A percentile compares a stretch with the other conserved stretches of the same genome.
These are phyloP conservation scores for Ajuga reptans DNA, from an alignment of 305 asterid genomes.

Conservation along the genomic window DNA sequence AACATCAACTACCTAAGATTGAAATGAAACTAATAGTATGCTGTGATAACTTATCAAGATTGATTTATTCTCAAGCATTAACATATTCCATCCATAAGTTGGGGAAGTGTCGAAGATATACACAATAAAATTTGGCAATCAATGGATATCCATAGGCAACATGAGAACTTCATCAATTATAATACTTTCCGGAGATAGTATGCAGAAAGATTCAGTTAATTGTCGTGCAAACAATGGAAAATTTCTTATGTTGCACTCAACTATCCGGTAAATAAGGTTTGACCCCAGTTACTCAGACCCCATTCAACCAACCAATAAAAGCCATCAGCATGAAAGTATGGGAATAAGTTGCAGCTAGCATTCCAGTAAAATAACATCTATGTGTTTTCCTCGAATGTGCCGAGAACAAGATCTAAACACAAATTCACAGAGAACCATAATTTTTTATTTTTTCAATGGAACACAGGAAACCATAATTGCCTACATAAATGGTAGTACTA, in stretches of 20 bases:
- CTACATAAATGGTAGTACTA: background rate
- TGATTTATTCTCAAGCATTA: background rate
- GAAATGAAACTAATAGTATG: background rate
- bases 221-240: background rate
- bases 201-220: background rate
- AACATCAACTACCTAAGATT: background rate
- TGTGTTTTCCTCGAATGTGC: background rate
- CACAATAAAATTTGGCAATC: background rate
- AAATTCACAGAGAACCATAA: no score
- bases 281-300: background rate
- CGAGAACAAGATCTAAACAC: no score
- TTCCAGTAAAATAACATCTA: background rate
- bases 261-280: background rate
- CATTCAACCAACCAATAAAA: background rate
- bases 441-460: no score
- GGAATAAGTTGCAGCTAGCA: background rate
- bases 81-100: background rate
- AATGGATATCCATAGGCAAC: background rate
- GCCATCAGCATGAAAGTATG: background rate
- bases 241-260: background rate
- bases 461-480: background rate
- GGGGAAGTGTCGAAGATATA: background rate
- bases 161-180: background rate
- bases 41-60: background rate
- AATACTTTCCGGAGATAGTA: background rate